Base-by-base conservation (phyloP, 2,329 filamentous ascomycete species). In the Apiospora phragmitis region DNA sequence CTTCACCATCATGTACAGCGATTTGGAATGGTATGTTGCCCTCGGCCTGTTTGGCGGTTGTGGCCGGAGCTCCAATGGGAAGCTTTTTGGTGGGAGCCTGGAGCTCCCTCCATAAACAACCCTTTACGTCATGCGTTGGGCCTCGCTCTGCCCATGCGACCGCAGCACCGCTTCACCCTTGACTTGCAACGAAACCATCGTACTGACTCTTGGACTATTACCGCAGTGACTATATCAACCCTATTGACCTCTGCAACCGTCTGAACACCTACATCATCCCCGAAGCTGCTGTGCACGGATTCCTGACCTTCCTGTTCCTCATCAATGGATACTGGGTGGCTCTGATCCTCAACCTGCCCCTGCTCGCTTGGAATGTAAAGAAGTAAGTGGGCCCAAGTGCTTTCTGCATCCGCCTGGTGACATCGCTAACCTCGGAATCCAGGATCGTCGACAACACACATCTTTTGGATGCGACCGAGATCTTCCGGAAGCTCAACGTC, bases 1-100 rank as follows among this genome's bases (percentile, higher is more conserved):
- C 90, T 99, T 99, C 87, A 99, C 96, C 71, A 99, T 99, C 81
- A 99, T 99, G 97, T 99, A 98, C 87, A 97, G 94, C 84, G 96
- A 99, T 89, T 86, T 99, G 79, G 96, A 99, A 92, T 99, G 96
- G 95, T 97, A 87, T 80, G 93, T 88, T 59, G 32, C 47, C 62
- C 43, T 71, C 45, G n/a, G 68, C 67, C 70, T 77, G 71, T 72
- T 68, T 55, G 24, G 18, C 67, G 55, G 49, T 68, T 32, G 35
- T 49, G 45, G 67, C 29, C 38, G 26, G 42, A 43, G 67, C 67
- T 49, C 32, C 45, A 47, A 65, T 14, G 21, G 51, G 29, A 18
- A 35, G 51, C 51, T 32, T 59, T 59, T 59, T 59, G 49, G 26
- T 21, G n/a, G 26, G n/a, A 29, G 26, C 29, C 35, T n/a, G 26